Base-by-base conservation (phyloP, 768 basidiomycete species). In the Butyriboletus loyo region DNA sequence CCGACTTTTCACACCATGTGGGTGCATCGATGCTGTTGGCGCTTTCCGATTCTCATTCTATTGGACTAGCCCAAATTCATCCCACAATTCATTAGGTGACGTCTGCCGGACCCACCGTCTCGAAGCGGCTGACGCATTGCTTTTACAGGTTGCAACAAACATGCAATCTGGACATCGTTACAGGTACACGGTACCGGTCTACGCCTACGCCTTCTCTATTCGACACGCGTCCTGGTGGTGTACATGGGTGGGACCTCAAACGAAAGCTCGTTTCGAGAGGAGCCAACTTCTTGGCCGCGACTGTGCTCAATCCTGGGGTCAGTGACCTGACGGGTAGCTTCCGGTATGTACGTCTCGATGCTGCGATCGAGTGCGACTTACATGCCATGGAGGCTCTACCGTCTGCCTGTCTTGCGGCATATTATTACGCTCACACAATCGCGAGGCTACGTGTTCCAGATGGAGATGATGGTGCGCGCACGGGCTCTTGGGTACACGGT, bases 391-490 rank as follows among this genome's bases (percentile, higher is more conserved):
- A 90, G 90, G 54, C 69, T 96, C 15, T 96, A 96, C 67, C 84
- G 89, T 35, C 67, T 83, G 11, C 77, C 78, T 1, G 93, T 89
- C 7, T 76, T 96, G 49, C 81, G 80, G 43, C 84, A 92, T 59
- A 88, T 96, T 63, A 95, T 96, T 61, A 82, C 86, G 5, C 79
- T 86, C 58, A 92, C 89, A 2, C 80, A 86, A 55, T 92, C 92
- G 3, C 89, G 89, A 58, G 93, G 93, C 9, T 96, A 95, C 61
- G 93, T 96, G 28, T 95, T 96, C 76, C 93, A 96, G 77, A 96
- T 96, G 93, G 93, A 96, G 68, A 96, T 95, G 87, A 95, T 95
- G 81, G 93, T 92, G 19, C 82, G 93, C 1, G 93, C 93, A 5
- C 80, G 85, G 21, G 83, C 88, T 2, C 72, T 91, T 50, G 92